Evolutionary conservation across 306 rosid genomes (phyloP), one percentile per base, ranked within the genome.

Genomic region (Aeschynomene evenia): DNA sequence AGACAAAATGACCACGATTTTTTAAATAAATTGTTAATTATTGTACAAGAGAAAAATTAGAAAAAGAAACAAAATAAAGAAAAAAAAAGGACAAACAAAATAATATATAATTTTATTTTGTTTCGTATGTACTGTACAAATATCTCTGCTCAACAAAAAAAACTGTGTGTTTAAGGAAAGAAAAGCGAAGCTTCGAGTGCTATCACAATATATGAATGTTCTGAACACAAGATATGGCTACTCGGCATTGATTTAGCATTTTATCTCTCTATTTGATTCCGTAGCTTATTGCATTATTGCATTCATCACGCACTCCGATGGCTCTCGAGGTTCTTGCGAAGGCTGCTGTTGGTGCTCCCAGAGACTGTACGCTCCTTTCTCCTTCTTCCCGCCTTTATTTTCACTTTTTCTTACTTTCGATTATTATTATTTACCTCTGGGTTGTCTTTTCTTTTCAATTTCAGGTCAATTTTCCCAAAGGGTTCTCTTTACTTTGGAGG

Each of bases 401-500:
- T 46, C 36, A n/a, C 39, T 28, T 2, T 7, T 40, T 3, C 57
- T 57, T 7, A 3, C 39, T 12, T n/a, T 26, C 5, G 9, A n/a
- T 63, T 58, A 29, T 11, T 15, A n/a, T 26, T 26, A 36, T 63
- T 10, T 2, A 9, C 18, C 13, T 26, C 9, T 54, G 13, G n/a
- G 1, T 10, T 63, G 53, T 3, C 9, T 15, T 71, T 64, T 15
- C 18, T 33, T 65, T 53, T 2, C 20, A 2, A 1, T 55, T 68
- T 10, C 70, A 93, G 96, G 98, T 72, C 97, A 97, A 57, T 90
- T 90, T 75, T 48, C 71, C 13, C 97, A 94, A 49, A 91, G 96
- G 86, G 99, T 68, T 3, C 84, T 84, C 8, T 72, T 91, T 53
- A 91, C 97, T 28, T 54, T 94, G 79, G 97, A 91, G 80, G 99